Conservation (phyloP, 2,329 filamentous ascomycete species). For the Alternaria gansuensis region DNA sequence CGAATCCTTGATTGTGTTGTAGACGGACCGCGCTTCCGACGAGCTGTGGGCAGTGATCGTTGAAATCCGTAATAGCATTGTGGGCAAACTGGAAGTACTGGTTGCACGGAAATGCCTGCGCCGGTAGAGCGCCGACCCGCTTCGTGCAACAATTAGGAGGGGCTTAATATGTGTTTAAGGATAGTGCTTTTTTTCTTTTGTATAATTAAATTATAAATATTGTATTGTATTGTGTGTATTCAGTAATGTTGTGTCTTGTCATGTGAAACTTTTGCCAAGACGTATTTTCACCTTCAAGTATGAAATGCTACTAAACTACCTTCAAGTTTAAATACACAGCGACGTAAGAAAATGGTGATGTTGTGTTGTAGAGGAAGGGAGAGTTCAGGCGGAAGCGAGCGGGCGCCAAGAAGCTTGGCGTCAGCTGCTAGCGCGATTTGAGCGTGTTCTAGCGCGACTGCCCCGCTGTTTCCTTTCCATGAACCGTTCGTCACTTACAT, state of each 20-base stretch:
- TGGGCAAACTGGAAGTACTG: not conserved
- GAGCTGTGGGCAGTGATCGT: not conserved
- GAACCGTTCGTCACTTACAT: not conserved
- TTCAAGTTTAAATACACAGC: too few species aligned
- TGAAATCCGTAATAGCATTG: not conserved
- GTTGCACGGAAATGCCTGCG: not conserved
- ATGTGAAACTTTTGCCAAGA: too few species aligned
- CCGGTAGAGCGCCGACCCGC: not conserved
- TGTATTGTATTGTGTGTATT: too few species aligned
- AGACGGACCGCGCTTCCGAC: not conserved
- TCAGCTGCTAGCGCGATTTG: conserved; percentile 3
- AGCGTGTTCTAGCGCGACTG: conserved; percentile 1
- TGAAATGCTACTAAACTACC: too few species aligned
- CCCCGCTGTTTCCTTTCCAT: conserved; percentile 1
- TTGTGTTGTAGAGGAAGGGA: not conserved
- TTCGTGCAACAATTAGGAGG: not conserved
- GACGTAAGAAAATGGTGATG: too few species aligned
- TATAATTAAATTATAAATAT: too few species aligned
- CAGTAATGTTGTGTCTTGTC: too few species aligned
- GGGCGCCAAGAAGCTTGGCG: not conserved
- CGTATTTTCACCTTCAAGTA: too few species aligned
- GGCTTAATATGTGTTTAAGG: too few species aligned
- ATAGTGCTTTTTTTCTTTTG: too few species aligned
- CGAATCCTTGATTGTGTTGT: not conserved
- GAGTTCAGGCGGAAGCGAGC: not conserved